Conservation (phyloP, 441 rosid genomes). For the Raphanus hybrid region DNA sequence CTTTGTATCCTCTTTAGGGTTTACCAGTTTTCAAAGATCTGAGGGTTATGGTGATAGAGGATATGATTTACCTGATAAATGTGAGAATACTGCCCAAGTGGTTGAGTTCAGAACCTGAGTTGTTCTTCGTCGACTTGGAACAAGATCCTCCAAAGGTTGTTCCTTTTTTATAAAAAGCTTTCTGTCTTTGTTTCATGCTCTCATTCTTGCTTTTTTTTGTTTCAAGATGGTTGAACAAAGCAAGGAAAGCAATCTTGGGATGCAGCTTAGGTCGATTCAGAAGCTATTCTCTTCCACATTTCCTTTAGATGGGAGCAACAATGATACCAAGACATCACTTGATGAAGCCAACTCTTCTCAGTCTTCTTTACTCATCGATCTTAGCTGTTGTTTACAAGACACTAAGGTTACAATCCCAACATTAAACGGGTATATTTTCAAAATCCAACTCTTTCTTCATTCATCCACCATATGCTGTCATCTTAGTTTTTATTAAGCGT, state of each 20-base stretch:
- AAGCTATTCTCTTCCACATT: constrained; percentile 61
- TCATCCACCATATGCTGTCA: background rate
- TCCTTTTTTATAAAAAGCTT: background rate
- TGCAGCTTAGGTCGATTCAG: constrained; percentile 66
- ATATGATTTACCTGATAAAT: constrained; percentile 87
- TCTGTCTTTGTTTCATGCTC: constrained; percentile 4
- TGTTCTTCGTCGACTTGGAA: constrained; percentile 73
- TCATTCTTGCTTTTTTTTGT: constrained; percentile 24
- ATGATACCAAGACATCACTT: constrained; percentile 33
- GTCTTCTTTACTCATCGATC: constrained; percentile 64
- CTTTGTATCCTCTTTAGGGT: constrained; percentile 23
- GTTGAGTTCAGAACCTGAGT: constrained; percentile 57
- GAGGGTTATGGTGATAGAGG: constrained; percentile 82
- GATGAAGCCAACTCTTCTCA: constrained; percentile 48
- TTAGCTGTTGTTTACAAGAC: constrained; percentile 75
- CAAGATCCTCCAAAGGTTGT: constrained; percentile 92
- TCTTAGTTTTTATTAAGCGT: background rate
- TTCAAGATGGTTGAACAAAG: constrained; percentile 67
- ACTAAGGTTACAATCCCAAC: constrained; percentile 86
- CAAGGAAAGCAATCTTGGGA: constrained; percentile 52
- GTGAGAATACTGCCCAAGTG: constrained; percentile 61
- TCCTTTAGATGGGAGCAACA: constrained; percentile 46
- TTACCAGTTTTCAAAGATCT: constrained; percentile 59
- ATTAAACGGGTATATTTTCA: constrained; percentile 69
- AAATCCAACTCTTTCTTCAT: constrained; percentile 1